phyloP scores from a whole-genome alignment of 2,329 filamentous ascomycete genomes.

The Emericellopsis atlantica region DNA sequence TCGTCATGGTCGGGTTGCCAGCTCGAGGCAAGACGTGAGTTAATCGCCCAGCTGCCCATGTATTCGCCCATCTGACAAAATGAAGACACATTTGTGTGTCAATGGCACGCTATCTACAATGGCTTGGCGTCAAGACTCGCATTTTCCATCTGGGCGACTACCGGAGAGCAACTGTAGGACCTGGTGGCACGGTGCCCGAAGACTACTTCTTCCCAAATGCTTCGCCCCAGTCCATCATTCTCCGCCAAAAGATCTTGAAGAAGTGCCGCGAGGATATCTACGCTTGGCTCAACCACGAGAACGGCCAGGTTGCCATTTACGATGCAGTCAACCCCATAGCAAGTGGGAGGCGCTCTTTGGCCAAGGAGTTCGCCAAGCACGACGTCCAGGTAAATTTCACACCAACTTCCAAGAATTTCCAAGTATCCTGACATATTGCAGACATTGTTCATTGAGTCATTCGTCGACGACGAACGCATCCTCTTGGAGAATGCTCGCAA shows the following conservation, averaged over 20 bases:
- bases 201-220: conserved; percentile 98
- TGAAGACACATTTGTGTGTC: conserved; percentile 76
- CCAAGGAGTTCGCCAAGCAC: conserved; percentile 96
- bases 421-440: conserved; percentile 19
- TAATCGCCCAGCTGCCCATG: background rate
- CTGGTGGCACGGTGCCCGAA: conserved; percentile 74
- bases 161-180: conserved; percentile 77
- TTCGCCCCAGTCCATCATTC: conserved; percentile 78
- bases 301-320: conserved; percentile 96
- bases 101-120: conserved; percentile 84
- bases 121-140: conserved; percentile 95
- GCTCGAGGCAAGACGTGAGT: conserved; percentile 87
- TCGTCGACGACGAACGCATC: conserved; percentile 84
- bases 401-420: background rate
- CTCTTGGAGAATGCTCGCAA: conserved; percentile 93
- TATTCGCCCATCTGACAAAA: background rate
- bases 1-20: conserved; percentile 90
- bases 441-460: conserved; percentile 95
- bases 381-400: conserved; percentile 60
- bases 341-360: conserved; percentile 67
- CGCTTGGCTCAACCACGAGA: conserved; percentile 90
- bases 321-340: conserved; percentile 93
- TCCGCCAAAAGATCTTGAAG: conserved; percentile 94
- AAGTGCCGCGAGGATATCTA: conserved; percentile 97
- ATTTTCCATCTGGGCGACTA: conserved; percentile 98